Evolutionary conservation across 345 rosid genomes (phyloP), one percentile per base, ranked within the genome.

Genomic region (Boechera divaricarpa): DNA sequence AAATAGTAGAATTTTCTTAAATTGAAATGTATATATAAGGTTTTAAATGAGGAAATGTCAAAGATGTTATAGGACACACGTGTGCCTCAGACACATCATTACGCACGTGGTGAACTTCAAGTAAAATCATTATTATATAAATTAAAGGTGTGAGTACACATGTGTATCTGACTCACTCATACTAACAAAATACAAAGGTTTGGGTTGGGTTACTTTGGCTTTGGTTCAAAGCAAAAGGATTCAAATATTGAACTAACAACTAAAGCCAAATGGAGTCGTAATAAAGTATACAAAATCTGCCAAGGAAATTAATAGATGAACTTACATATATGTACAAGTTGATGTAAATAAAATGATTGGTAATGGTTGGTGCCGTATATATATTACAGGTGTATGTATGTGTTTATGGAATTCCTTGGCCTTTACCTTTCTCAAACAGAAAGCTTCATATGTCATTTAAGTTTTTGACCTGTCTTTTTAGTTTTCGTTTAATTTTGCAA

Each of bases 221-320:
- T 77, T 71, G 67, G 72, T 77, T 77, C 38, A 56, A 77, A 70
- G 76, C 80, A 70, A 77, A 77, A 70, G 29, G 10, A 28, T 47
- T 77, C 61, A 77, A 56, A 47, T 47, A 56, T 28, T 70, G 44
- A 48, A 77, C 74, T 63, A 77, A 70, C 67, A 55, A 70, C 76
- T 71, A 77, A 70, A 64, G 71, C 75, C 63, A 61, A 69, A 26
- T 33, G 64, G 51, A 69, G 28, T 67, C 62, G 54, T 38, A 29
- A 16, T 67, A 75, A 67, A 75, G 65, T 54, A 62, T 38, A 33
- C 58, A 69, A 15, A 70, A 59, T 42, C 63, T 68, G 35, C 73
- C 72, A 66, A 56, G 21, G 26, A 56, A 56, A 56, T 66, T 35
- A 15, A 44, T 57, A 44, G 21, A 32, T 9, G 13, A 26, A 3